Evolutionary conservation across 805 yeast species (phyloP), one percentile per base, ranked within the genome.

Genomic region (Jamesozyma spencerorum): DNA sequence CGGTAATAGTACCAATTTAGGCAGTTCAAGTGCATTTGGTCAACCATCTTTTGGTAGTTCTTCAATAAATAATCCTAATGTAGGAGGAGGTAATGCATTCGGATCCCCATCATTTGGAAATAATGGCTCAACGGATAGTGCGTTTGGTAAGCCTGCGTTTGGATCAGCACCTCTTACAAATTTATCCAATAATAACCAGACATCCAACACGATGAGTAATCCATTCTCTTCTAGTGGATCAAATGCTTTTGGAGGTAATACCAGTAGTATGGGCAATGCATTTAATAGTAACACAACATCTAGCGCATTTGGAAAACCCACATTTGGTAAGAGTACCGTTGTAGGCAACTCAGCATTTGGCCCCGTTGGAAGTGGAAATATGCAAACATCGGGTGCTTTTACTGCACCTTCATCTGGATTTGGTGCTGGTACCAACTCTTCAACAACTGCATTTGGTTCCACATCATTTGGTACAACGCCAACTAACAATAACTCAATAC

Each of bases 1-100:
- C 38, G 50, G 47, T 36, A 43, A 31, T 28, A 32, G 14, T 26
- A 26, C 19, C 8, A 31, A 17, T 38, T 34, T 33, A 42, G 39
- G 12, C 22, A 26, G 36, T 34, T 17, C n/a, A 24, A 35, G 40
- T 19, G 47, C 55, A 3, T 58, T 56, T 53, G 60, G 58, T 11
- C 45, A 24, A 15, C 35, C 29, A 37, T 19, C 14, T 3, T 22
- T 22, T 33, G 36, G 39, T n/a, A 22, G 37, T 14, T 15, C 40
- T 26, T 18, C 34, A 13, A 20, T 36, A 19, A 37, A 34, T 24
- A 31, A 22, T 17, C 31, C 38, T 24, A 24, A 24, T 24, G 11
- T 11, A 24, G 11, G 7, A 8, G 27, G 27, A 24, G 10, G 18
- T 20, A n/a, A n/a, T 14, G 28, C 36, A 6, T 34, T 33, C 27